phyloP scores from a whole-genome alignment of 2,329 filamentous ascomycete genomes.

The Botrytis hyacinthi region DNA sequence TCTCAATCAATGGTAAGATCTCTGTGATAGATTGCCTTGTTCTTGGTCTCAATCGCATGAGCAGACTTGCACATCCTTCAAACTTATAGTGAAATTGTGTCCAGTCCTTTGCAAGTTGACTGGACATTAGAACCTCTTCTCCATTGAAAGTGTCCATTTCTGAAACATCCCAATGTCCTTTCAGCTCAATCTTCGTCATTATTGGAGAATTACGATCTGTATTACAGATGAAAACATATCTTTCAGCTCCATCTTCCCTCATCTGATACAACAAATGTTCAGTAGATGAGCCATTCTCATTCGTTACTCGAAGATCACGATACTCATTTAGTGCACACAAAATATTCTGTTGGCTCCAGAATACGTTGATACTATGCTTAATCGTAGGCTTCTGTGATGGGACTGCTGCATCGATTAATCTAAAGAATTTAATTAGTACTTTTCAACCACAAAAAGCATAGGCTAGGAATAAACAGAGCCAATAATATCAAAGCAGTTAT shows the following conservation, averaged over 20 bases:
- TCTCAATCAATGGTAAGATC: background rate
- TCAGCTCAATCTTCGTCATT: conserved; percentile 31
- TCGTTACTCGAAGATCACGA: conserved; percentile 31
- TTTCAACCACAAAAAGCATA: background rate
- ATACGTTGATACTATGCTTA: conserved; percentile 24
- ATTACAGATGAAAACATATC: conserved; percentile 39
- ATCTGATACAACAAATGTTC: conserved; percentile 37
- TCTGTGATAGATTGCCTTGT: background rate
- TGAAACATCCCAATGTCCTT: conserved; percentile 35
- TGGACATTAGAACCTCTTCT: conserved; percentile 18
- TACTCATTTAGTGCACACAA: conserved; percentile 30
- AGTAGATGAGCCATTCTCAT: conserved; percentile 16
- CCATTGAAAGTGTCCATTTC: conserved; percentile 37
- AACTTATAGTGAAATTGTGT: conserved; percentile 34
- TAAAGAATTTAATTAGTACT: background rate
- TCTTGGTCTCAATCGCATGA: conserved; percentile 31
- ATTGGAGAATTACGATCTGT: conserved; percentile 31
- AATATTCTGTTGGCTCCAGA: conserved; percentile 31
- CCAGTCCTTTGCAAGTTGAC: conserved; percentile 27
- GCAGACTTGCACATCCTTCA: conserved; percentile 37
- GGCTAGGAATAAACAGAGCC: background rate
- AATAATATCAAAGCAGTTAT: background rate
- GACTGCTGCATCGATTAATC: conserved; percentile 16
- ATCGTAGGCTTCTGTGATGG: conserved; percentile 23
- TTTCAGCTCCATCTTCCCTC: conserved; percentile 35